Percentiles rank a stretch among this genome's conserved stretches.
Conservation (phyloP, 2,329 filamentous ascomycete genomes). For the Apiospora sp. region DNA sequence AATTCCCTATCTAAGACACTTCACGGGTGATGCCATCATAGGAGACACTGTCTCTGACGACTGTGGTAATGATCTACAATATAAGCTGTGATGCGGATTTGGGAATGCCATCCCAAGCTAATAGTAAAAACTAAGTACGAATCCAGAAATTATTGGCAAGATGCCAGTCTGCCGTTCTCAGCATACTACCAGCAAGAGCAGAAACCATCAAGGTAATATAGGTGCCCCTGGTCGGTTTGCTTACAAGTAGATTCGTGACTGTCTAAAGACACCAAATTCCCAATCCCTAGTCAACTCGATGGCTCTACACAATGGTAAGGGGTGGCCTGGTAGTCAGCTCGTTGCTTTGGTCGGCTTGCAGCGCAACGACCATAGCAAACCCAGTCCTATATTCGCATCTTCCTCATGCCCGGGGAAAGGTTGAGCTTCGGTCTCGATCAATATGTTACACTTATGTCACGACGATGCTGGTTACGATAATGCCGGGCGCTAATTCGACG, state of each 20-base stretch:
- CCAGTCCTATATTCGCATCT: not conserved
- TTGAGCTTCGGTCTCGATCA: not conserved
- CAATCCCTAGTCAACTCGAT: not conserved
- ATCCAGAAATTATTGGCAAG: not conserved
- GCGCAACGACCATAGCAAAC: not conserved
- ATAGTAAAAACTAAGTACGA: no score
- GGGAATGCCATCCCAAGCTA: not conserved
- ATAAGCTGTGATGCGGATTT: not conserved
- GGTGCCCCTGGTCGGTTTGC: not conserved
- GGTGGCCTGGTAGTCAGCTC: not conserved
- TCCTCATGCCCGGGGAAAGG: not conserved
- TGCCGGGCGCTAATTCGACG: not conserved
- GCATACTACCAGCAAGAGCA: no score
- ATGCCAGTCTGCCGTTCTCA: not conserved
- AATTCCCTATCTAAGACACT: not conserved
- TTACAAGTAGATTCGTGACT: not conserved
- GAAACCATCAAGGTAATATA: not conserved
- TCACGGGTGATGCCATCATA: not conserved
- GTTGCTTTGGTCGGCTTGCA: conserved; percentile 8
- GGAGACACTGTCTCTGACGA: not conserved
- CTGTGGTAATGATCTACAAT: not conserved
- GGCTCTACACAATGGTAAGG: conserved; percentile 3
- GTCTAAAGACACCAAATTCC: not conserved
- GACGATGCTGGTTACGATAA: conserved; percentile 22
- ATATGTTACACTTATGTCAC: conserved; percentile 26